Conservation (phyloP, 2,329 filamentous ascomycete species). For the Laburnicola sp. region DNA sequence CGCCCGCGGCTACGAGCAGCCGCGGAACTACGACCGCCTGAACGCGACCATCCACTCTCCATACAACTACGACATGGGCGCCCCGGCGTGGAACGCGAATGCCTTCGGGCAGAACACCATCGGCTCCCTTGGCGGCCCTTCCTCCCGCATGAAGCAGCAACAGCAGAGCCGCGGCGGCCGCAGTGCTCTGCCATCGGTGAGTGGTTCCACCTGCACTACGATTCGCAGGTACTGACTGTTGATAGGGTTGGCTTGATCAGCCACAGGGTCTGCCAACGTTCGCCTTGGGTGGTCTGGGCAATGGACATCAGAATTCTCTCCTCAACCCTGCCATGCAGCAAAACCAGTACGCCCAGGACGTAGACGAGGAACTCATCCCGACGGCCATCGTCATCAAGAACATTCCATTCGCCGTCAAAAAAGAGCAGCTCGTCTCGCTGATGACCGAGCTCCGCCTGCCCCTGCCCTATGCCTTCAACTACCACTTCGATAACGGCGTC, state of each 20-base stretch:
- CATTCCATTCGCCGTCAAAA: conserved; percentile 97
- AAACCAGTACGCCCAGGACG: conserved; percentile 54
- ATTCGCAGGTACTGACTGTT: background rate
- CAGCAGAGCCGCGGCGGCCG: conserved; percentile 52
- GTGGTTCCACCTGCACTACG: conserved; percentile 41
- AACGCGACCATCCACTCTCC: conserved; percentile 61
- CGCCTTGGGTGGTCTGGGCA: conserved; percentile 46
- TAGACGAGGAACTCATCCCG: conserved; percentile 87
- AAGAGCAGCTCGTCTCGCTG: conserved; percentile 87
- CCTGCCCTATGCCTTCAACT: conserved; percentile 97
- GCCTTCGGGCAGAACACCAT: conserved; percentile 70
- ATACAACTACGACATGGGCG: conserved; percentile 69
- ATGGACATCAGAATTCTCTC: conserved; percentile 34
- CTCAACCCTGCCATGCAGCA: conserved; percentile 43
- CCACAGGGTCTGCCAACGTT: conserved; percentile 50
- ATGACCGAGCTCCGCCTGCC: conserved; percentile 96
- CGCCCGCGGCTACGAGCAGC: conserved; percentile 52
- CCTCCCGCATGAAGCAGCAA: conserved; percentile 59
- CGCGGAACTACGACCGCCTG: conserved; percentile 63
- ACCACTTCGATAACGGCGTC: conserved; percentile 97
- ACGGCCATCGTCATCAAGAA: conserved; percentile 99
- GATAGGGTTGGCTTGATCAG: conserved; percentile 66
- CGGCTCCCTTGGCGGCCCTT: conserved; percentile 58
- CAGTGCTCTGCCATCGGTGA: conserved; percentile 72
- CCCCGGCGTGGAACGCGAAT: conserved; percentile 78